Base-by-base conservation (phyloP, 306 rosid genomes). In the Trifolium repens region DNA sequence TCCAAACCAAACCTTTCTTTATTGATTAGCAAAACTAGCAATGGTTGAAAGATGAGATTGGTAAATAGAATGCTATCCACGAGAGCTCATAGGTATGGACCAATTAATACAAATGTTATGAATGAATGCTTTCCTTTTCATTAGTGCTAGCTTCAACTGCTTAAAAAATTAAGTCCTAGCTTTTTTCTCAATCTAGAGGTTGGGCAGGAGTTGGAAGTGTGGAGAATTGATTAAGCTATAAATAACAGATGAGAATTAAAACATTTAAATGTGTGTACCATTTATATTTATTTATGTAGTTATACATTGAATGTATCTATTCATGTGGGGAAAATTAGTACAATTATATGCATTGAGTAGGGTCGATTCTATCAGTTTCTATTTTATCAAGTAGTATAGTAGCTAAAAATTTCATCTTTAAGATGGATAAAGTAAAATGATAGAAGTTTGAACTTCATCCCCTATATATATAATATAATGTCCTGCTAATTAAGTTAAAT, bases 181-280 rank as follows among this genome's bases (percentile, higher is more conserved):
- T 44, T 50, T 67, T 17, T 61, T 61, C 27, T 0, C 26, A 68
- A 15, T 57, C 5, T 71, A 42, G 15, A 65, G 66, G 77, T 77
- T 70, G 17, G 83, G 78, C 61, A 74, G 78, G 24, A 55, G 85
- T 80, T 77, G 77, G 77, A 76, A 72, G 14, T 43, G 64, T 9
- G 75, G 57, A 80, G 68, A 80, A 44, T 71, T 71, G 37, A 72
- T 76, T 79, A 43, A 16, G 76, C 71, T 67, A 65, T 79, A 50
- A 70, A 79, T 72, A 40, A 9, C 3, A 15, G 67, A 65, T 66
- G 35, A 60, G 73, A 54, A 7, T 7, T 16, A 32, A 55, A 17
- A 42, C 26, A 27, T 15, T 59, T 8, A 34, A 58, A 12, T 4
- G n/a, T 37, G 15, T 16, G 69, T 64, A 64, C 46, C 69, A 16